Evolutionary conservation across 345 rosid genomes (phyloP), one percentile per base, ranked within the genome.

Genomic region (Euphorbia pulcherrima): DNA sequence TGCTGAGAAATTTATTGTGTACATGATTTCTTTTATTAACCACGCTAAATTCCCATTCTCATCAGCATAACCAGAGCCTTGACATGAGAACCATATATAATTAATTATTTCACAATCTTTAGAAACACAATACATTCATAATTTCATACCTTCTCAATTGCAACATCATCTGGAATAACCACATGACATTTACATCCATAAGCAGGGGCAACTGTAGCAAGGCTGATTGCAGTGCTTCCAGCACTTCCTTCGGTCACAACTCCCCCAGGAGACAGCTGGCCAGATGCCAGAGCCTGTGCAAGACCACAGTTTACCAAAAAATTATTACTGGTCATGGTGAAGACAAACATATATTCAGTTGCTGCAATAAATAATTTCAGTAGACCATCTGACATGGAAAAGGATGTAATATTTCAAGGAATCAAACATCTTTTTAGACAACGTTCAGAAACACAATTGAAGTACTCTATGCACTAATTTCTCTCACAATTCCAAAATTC

Each of bases 151-250:
- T 94, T 94, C 82, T 91, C 97, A 44, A 88, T 81, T 62, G 99
- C 96, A 80, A 72, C 99, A 75, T 94, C 97, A 66, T 94, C 97
- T 33, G 99, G 96, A 64, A 91, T 93, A 78, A 90, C 97, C 44
- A 93, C 95, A 73, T 89, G 97, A 77, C 99, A 94, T 81, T 83
- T 82, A 83, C 99, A 94, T 29, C 96, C 92, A 27, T 83, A 91
- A 5, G 91, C 89, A 10, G 96, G 93, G 73, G 99, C 87, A 62
- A 89, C 96, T 0, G 96, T 94, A 53, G 97, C 99, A 24, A 91
- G 89, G 82, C 99, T 94, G 75, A 94, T 89, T 35, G 97, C 97
- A 27, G 99, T 94, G 78, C 99, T 94, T 48, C 99, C 99, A 0
- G 93, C 97, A 65, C 97, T 91, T 60, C 99, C 97, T 72, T 89